These are phyloP conservation scores for Cutaneotrichosporon sp. DNA, from an alignment of 1,284 basidiomycete species.

Conservation along the genomic window DNA sequence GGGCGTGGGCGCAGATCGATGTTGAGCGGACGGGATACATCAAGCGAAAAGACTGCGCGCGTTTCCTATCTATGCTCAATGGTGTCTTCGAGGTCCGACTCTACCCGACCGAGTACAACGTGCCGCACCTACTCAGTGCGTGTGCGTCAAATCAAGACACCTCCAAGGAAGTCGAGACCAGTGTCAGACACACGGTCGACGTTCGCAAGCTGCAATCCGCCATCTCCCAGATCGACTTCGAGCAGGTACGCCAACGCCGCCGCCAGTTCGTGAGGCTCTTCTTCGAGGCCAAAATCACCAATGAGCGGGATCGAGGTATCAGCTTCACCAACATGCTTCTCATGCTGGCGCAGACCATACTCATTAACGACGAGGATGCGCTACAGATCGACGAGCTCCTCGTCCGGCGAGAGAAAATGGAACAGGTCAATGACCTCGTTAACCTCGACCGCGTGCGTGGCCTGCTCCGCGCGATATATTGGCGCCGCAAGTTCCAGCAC, in stretches of 20 bases:
- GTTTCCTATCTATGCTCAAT: constrained; percentile 65
- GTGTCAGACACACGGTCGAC: constrained; percentile 61
- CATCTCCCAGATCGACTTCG: constrained; percentile 66
- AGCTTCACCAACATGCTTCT: constrained; percentile 89
- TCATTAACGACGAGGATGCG: constrained; percentile 84
- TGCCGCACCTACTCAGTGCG: constrained; percentile 59
- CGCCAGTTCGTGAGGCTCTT: constrained; percentile 72
- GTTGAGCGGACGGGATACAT: constrained; percentile 76
- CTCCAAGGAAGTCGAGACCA: constrained; percentile 20
- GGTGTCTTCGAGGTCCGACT: constrained; percentile 77
- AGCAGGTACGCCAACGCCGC: constrained; percentile 64
- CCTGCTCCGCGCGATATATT: constrained; percentile 70
- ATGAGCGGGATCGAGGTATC: constrained; percentile 73
- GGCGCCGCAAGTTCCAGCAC: constrained; percentile 65
- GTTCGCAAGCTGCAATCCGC: constrained; percentile 62
- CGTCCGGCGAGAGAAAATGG: constrained; percentile 69
- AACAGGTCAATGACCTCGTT: constrained; percentile 75
- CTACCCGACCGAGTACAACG: constrained; percentile 68
- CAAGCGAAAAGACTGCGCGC: constrained; percentile 67
- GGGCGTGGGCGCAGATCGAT: constrained; percentile 85
- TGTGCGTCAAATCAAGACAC: constrained; percentile 35
- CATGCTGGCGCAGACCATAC: constrained; percentile 84
- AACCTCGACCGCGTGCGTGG: constrained; percentile 80
- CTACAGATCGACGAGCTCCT: constrained; percentile 79
- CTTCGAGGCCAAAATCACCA: constrained; percentile 76